Evolutionary conservation across 2,329 filamentous ascomycete genomes (phyloP).

Genomic region (Thyridium curvatum): DNA sequence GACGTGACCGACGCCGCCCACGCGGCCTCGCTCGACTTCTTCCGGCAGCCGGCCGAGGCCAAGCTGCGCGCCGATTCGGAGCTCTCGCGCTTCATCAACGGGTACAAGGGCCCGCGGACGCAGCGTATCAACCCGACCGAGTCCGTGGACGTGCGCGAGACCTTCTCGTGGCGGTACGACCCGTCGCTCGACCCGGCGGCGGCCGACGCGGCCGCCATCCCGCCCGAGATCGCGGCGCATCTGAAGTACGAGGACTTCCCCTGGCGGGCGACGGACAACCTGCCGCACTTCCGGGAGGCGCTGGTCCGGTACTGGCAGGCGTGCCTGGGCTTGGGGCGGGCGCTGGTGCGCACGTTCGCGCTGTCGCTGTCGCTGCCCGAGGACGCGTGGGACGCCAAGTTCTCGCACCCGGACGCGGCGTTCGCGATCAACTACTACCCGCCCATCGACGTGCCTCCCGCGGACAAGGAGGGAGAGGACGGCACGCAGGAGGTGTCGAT

Average conservation of each 20-base stretch:
- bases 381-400: slow-evolving; percentile 46
- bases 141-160: slow-evolving; percentile 43
- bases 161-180: slow-evolving; percentile 45
- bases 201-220: slow-evolving; percentile 31
- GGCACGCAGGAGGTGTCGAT: slow-evolving; percentile 29
- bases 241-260: slow-evolving; percentile 43
- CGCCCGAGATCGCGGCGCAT: slow-evolving; percentile 31
- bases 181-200: slow-evolving; percentile 43
- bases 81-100: slow-evolving; percentile 37
- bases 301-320: slow-evolving; percentile 39
- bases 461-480: slow-evolving; percentile 14
- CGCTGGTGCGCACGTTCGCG: slow-evolving; percentile 45
- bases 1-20: slow-evolving; percentile 21
- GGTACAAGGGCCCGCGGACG: slow-evolving; percentile 34
- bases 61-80: slow-evolving; percentile 31
- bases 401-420: slow-evolving; percentile 41
- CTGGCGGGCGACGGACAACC: slow-evolving; percentile 42
- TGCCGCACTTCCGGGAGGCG: slow-evolving; percentile 40
- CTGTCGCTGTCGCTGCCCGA: slow-evolving; percentile 48
- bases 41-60: slow-evolving; percentile 34
- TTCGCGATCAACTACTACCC: slow-evolving; percentile 35
- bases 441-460: slow-evolving; percentile 7
- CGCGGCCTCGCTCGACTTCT: slow-evolving; percentile 34
- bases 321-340: slow-evolving; percentile 43
- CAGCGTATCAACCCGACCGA: slow-evolving; percentile 43